These are phyloP conservation scores for Physcomitrellopsis africana DNA, from an alignment of 225 moss, liverwort and hornwort genomes.

Conservation along the genomic window DNA sequence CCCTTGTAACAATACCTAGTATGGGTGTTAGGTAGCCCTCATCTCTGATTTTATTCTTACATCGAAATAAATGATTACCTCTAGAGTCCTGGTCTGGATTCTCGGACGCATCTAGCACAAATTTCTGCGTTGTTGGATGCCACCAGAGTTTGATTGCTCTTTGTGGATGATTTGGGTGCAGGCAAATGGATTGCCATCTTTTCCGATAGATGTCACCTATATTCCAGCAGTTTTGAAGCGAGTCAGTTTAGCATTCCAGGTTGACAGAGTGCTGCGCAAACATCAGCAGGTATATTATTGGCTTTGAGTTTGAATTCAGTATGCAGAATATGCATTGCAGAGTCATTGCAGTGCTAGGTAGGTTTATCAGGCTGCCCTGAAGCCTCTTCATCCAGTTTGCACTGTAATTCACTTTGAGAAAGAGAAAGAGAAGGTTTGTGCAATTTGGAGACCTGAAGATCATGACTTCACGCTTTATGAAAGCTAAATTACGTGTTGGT, in stretches of 20 bases:
- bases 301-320: background rate
- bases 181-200: constrained; percentile 74
- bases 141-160: constrained; percentile 10
- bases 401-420: background rate
- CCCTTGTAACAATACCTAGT: constrained; percentile 7
- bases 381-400: background rate
- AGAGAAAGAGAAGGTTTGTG: background rate
- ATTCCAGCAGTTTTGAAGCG: constrained; percentile 87
- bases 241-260: constrained; percentile 75
- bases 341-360: background rate
- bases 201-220: constrained; percentile 80
- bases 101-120: background rate
- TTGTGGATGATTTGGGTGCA: constrained; percentile 42
- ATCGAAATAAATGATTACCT: background rate
- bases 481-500: constrained; percentile 23
- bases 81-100: background rate
- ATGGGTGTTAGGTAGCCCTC: constrained; percentile 5
- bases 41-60: background rate
- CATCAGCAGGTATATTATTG: constrained; percentile 64
- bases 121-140: background rate
- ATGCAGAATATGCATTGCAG: constrained; percentile 4
- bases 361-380: background rate
- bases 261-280: constrained; percentile 85
- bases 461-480: background rate
- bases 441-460: constrained; percentile 1